Base-by-base conservation (phyloP, 306 rosid species). In the Trichosanthes truncata region DNA sequence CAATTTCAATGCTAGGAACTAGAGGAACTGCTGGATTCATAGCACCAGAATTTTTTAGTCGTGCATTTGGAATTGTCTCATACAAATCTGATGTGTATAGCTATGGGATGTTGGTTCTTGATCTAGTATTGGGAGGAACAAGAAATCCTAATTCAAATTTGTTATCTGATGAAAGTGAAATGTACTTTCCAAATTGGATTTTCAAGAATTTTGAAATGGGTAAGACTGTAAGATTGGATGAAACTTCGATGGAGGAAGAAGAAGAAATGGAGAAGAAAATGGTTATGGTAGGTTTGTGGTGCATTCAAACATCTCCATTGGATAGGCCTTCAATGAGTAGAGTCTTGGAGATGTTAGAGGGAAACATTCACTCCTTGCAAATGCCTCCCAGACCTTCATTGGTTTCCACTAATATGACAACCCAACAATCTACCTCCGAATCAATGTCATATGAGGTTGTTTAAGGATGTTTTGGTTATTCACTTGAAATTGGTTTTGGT, bases 261-360 rank as follows among this genome's bases (percentile, higher is more conserved):
- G 72, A 56, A 13, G 56, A 77, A 41, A 60, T 59, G 3, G 26
- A 31, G 7, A 6, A 3, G 35, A 77, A 77, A 8, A 57, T 77
- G 56, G 1, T 25, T 36, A 41, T 60, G 7, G 59, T 77, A 1
- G 51, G 80, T 6, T 25, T 77, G 38, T 60, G 80, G 72, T 77
- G 73, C 20, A 41, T 77, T 41, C 59, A 26, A 7, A 57, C 26
- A 1, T 25, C 8, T 60, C 80, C 80, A 29, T 21, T 13, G 3
- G 26, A 60, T 41, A 29, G 80, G 13, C 80, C 80, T 13, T 60
- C 80, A 11, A 77, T 60, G 72, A 40, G 25, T 1, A 59, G 2
- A 11, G 80, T 60, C 10, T 20, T 77, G 12, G 71, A 77, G 18
- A 77, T 77, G 59, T 77, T 77, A 17, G 72, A 77, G 9, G 80